phyloP scores from a whole-genome alignment of 345 rosid genomes.

The Gossypium ekmanianum region DNA sequence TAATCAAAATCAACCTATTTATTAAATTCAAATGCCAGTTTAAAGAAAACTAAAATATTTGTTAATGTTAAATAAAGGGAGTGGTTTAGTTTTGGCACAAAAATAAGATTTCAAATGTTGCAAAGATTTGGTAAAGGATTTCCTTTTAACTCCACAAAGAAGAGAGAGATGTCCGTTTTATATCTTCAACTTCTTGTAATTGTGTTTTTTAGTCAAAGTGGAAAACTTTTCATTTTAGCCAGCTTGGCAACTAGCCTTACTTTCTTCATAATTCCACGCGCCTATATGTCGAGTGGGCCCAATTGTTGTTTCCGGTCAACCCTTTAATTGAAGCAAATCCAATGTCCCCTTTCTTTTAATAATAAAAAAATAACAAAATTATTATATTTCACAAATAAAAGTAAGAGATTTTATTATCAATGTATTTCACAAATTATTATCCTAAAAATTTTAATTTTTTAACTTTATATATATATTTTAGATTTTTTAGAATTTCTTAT shows the following conservation, averaged over 20 bases:
- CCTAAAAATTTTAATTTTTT: too few species aligned
- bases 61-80: not conserved
- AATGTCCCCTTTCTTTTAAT: not conserved
- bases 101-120: not conserved
- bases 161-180: not conserved
- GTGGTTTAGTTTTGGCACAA: not conserved
- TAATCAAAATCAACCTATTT: too few species aligned
- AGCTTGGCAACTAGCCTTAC: not conserved
- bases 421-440: too few species aligned
- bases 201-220: constrained; percentile 8
- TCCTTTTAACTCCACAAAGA: not conserved
- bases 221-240: not conserved
- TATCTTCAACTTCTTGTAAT: not conserved
- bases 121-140: not conserved
- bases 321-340: not conserved
- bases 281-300: not conserved
- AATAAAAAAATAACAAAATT: too few species aligned
- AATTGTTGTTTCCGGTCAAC: not conserved
- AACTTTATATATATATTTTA: too few species aligned
- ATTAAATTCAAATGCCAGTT: too few species aligned
- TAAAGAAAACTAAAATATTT: too few species aligned
- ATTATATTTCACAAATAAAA: not conserved
- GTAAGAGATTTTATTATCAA: too few species aligned
- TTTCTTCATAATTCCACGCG: not conserved
- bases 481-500: too few species aligned